A percentile compares a stretch with the other conserved stretches of the same genome.
These are phyloP conservation scores for Fusarium verrucosum DNA, from an alignment of 2,329 filamentous ascomycete genomes.

Conservation along the genomic window DNA sequence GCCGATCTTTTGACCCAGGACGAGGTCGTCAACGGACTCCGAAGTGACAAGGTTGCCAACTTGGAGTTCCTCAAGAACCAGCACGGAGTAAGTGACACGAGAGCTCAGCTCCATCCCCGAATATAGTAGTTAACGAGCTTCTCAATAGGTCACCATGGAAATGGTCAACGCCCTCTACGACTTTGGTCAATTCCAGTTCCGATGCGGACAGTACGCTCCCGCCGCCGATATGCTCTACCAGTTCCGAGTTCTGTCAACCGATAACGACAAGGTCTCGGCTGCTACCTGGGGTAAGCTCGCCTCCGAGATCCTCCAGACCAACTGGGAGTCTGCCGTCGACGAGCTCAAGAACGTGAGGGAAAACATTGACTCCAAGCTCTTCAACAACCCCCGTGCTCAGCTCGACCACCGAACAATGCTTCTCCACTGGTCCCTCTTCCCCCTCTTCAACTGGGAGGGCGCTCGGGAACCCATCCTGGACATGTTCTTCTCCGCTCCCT, in stretches of 20 bases:
- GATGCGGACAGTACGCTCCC: constrained; percentile 90
- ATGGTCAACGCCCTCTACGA: constrained; percentile 98
- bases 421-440: constrained; percentile 98
- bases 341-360: constrained; percentile 92
- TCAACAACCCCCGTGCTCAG: constrained; percentile 95
- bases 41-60: constrained; percentile 98
- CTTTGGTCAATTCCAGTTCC: constrained; percentile 97
- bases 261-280: constrained; percentile 95
- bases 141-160: constrained; percentile 77
- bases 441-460: constrained; percentile 96
- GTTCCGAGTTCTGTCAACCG: constrained; percentile 96
- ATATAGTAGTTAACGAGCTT: constrained; percentile 30
- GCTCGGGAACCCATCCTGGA: constrained; percentile 92
- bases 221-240: constrained; percentile 95
- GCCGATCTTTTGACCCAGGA: constrained; percentile 86
- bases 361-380: constrained; percentile 91
- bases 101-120: constrained; percentile 1
- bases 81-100: constrained; percentile 73
- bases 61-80: constrained; percentile 98
- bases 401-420: constrained; percentile 97
- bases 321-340: constrained; percentile 94
- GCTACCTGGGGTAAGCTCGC: constrained; percentile 99
- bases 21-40: constrained; percentile 87
- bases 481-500: constrained; percentile 94
- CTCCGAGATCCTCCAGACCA: constrained; percentile 91